A percentile compares a stretch with the other conserved stretches of the same genome.
Conservation (phyloP, 768 basidiomycete genomes). For the Vishniacozyma victoriae region DNA sequence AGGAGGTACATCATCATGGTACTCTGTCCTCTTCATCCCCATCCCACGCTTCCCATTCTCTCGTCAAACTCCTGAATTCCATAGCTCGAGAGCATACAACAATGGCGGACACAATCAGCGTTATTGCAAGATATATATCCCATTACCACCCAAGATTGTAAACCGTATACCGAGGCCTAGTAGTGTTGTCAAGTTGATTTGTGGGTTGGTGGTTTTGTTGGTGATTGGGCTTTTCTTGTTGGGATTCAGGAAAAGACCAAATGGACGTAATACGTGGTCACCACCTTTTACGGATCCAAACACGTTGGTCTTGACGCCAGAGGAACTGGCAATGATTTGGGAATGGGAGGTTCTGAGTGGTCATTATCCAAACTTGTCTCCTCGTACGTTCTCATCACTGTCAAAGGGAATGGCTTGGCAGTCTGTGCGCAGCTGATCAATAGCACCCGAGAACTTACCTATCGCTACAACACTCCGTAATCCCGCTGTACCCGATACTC, state of each 20-base stretch:
- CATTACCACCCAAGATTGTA: conserved; percentile 38
- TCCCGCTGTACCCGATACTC: conserved; percentile 41
- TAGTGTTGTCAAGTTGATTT: conserved; percentile 19
- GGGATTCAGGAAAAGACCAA: conserved; percentile 30
- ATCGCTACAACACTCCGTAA: conserved; percentile 35
- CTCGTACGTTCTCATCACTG: conserved; percentile 55
- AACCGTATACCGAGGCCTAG: conserved; percentile 21
- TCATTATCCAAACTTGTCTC: conserved; percentile 79
- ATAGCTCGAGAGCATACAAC: not conserved
- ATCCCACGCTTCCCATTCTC: conserved; percentile 24
- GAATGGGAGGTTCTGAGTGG: conserved; percentile 90
- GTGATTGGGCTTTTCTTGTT: conserved; percentile 24
- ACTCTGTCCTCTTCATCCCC: conserved; percentile 39
- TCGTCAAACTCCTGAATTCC: conserved; percentile 8
- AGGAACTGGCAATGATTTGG: conserved; percentile 87
- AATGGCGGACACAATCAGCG: not conserved
- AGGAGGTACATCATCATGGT: conserved; percentile 16
- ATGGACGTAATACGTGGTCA: conserved; percentile 31
- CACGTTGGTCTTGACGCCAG: conserved; percentile 42
- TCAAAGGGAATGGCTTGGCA: not conserved
- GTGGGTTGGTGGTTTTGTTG: conserved; percentile 15
- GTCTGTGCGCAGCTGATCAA: not conserved
- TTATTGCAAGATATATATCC: conserved; percentile 38
- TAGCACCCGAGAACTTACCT: conserved; percentile 41
- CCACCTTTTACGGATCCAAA: conserved; percentile 45